These are phyloP conservation scores for Candida verbasci DNA, from an alignment of 805 yeast species.

Conservation along the genomic window DNA sequence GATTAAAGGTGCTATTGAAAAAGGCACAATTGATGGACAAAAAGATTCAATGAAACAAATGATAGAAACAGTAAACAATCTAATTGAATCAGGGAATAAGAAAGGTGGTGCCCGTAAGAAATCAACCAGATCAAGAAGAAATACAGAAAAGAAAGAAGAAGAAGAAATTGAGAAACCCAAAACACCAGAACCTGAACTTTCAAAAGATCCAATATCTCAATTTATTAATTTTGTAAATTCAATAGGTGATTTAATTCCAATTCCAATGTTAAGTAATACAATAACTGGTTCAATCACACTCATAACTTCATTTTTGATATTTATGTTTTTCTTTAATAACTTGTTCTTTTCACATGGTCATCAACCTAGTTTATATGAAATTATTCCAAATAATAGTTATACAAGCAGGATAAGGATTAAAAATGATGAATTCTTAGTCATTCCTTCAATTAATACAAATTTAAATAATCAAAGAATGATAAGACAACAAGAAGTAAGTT, in stretches of 20 bases:
- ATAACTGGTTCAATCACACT: conserved; percentile 19
- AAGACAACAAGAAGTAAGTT: conserved; percentile 48
- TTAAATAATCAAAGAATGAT: conserved; percentile 21
- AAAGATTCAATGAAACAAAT: conserved; percentile 51
- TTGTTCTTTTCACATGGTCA: conserved; percentile 3
- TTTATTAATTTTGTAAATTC: conserved; percentile 16
- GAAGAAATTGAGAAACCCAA: conserved; percentile 12
- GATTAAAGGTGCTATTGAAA: conserved; percentile 74
- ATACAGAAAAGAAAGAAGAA: conserved; percentile 5
- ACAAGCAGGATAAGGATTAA: conserved; percentile 22
- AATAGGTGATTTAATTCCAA: conserved; percentile 23
- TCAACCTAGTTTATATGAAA: conserved; percentile 2
- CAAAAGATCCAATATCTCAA: conserved; percentile 15
- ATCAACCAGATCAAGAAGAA: conserved; percentile 11
- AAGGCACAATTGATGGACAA: conserved; percentile 70
- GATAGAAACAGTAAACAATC: conserved; percentile 42
- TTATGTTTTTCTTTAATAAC: conserved; percentile 6
- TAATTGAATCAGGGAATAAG: conserved; percentile 17
- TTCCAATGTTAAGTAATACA: conserved; percentile 22
- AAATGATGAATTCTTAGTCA: conserved; percentile 32
- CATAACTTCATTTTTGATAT: conserved; percentile 12
- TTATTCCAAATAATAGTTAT: conserved; percentile 7
- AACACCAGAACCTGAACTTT: conserved; percentile 13
- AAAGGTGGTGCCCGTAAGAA: conserved; percentile 9
- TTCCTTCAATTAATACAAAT: conserved; percentile 37